Evolutionary conservation across 441 rosid genomes (phyloP).

Genomic region (Adansonia madagascariensis): DNA sequence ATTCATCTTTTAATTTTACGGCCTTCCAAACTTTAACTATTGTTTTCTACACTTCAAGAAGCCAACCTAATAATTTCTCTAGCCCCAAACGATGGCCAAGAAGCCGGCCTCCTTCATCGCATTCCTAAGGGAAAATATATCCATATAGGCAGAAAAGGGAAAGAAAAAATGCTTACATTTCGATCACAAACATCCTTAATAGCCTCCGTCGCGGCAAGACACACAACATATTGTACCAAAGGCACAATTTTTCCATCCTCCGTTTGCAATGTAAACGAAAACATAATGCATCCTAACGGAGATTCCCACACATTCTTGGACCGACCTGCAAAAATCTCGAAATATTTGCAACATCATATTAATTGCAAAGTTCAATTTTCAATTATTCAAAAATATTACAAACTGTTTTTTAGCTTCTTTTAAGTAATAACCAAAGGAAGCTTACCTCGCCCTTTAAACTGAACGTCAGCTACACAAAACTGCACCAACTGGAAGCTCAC

Average conservation of each 20-base stretch:
- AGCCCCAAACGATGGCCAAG: background rate
- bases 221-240: slow-evolving; percentile 82
- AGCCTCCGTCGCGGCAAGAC: slow-evolving; percentile 82
- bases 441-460: slow-evolving; percentile 77
- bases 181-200: slow-evolving; percentile 71
- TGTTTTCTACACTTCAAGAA: background rate
- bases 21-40: background rate
- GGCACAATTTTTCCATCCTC: slow-evolving; percentile 80
- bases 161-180: slow-evolving; percentile 47
- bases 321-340: slow-evolving; percentile 56
- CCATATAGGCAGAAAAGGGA: background rate
- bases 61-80: background rate
- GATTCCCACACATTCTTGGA: slow-evolving; percentile 88
- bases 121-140: background rate
- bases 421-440: too few relatives aligned
- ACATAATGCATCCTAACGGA: slow-evolving; percentile 80
- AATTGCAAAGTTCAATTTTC: background rate
- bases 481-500: slow-evolving; percentile 77
- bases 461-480: slow-evolving; percentile 81
- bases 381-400: background rate
- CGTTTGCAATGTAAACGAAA: slow-evolving; percentile 81
- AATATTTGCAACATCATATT: slow-evolving; percentile 7
- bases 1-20: background rate
- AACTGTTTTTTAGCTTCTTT: background rate
- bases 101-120: background rate